A percentile compares a stretch with the other conserved stretches of the same genome.
These are phyloP conservation scores for Stagonosporopsis tanaceti DNA, from an alignment of 2,329 filamentous ascomycete genomes.

Conservation along the genomic window DNA sequence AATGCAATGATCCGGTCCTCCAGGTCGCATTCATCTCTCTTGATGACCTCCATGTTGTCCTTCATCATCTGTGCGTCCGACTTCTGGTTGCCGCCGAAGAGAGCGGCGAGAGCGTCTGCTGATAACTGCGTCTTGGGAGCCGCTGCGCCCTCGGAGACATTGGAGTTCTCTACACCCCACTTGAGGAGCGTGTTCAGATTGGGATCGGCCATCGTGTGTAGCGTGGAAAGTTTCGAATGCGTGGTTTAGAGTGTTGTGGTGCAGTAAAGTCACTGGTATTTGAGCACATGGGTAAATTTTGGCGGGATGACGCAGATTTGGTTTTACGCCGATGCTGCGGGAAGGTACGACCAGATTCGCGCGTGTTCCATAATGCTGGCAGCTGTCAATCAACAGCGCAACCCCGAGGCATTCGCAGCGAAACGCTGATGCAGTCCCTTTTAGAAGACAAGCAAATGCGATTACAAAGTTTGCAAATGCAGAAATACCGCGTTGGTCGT, in stretches of 20 bases:
- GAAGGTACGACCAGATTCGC: constrained; percentile 35
- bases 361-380: constrained; percentile 29
- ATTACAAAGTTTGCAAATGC: neutral
- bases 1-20: constrained; percentile 33
- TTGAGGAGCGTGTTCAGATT: constrained; percentile 79
- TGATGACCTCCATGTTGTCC: constrained; percentile 78
- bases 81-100: constrained; percentile 70
- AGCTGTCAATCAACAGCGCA: constrained; percentile 18
- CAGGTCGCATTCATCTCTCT: constrained; percentile 55
- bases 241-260: constrained; percentile 8
- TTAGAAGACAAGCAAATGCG: neutral
- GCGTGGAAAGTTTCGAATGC: neutral
- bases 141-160: constrained; percentile 45
- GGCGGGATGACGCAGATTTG: constrained; percentile 35
- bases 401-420: neutral
- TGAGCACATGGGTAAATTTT: constrained; percentile 31
- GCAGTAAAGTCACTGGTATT: constrained; percentile 12
- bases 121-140: constrained; percentile 61
- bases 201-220: constrained; percentile 62
- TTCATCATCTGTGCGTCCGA: constrained; percentile 94
- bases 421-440: neutral
- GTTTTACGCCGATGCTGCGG: constrained; percentile 22
- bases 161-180: constrained; percentile 76
- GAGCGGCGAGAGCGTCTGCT: constrained; percentile 73
- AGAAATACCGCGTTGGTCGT: neutral